These are phyloP conservation scores for Lichtheimia corymbifera DNA, from an alignment of 371 early-diverging fungal genomes.

Conservation along the genomic window DNA sequence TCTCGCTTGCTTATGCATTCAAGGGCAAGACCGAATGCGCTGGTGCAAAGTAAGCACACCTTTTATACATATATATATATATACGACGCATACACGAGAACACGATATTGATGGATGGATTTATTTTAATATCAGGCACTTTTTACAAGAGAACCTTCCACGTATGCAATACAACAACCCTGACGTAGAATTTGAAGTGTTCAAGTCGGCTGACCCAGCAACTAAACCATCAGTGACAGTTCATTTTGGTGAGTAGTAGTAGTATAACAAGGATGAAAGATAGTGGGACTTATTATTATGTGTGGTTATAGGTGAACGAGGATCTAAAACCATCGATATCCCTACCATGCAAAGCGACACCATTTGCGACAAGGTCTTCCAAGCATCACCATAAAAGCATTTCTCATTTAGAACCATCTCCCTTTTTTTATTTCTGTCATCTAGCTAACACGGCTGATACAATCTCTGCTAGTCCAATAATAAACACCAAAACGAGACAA, in stretches of 20 bases:
- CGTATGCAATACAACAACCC: slow-evolving; percentile 69
- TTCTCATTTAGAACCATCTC: not conserved
- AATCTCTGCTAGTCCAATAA: slow-evolving; percentile 53
- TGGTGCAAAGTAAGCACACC: slow-evolving; percentile 54
- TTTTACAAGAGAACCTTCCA: slow-evolving; percentile 60
- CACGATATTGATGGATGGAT: too few relatives aligned
- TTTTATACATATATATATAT: too few relatives aligned
- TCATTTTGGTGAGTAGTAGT: slow-evolving; percentile 49
- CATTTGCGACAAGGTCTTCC: slow-evolving; percentile 54
- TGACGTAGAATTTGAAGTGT: slow-evolving; percentile 48
- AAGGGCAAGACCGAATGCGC: slow-evolving; percentile 58
- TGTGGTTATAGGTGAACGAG: not conserved
- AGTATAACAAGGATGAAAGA: too few relatives aligned
- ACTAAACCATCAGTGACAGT: slow-evolving; percentile 54
- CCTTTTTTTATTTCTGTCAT: not conserved
- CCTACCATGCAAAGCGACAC: slow-evolving; percentile 53
- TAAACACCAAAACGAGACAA: slow-evolving; percentile 54
- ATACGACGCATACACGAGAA: too few relatives aligned
- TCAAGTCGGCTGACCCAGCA: slow-evolving; percentile 47
- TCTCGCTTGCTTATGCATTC: slow-evolving; percentile 54
- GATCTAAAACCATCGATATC: slow-evolving; percentile 46
- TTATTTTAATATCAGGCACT: slow-evolving; percentile 46
- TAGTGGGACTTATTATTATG: too few relatives aligned
- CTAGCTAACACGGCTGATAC: slow-evolving; percentile 28
- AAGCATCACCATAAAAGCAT: slow-evolving; percentile 31